Base-by-base conservation (phyloP, 2,329 filamentous ascomycete genomes). In the Phialocephala subalpina region DNA sequence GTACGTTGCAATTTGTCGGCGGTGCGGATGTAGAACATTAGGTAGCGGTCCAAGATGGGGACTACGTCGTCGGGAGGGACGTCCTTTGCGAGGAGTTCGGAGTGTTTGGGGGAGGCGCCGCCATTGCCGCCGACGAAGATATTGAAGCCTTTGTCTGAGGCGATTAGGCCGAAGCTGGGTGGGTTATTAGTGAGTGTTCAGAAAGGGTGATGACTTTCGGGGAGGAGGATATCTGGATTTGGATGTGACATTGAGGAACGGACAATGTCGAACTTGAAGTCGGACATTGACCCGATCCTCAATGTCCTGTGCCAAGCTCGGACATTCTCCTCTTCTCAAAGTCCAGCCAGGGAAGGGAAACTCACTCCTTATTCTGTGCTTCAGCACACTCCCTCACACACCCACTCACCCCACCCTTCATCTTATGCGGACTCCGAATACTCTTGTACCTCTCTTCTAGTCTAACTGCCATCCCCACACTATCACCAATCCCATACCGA, bases 341-440 rank as follows among this genome's bases (percentile, higher is more conserved):
- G 20, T 25, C 45, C 45, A 49, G 9, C 4, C 12, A 29, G 49
- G 49, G 49, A 42, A 29, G 29, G 58, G 36, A 42, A 14, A 79
- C 87, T 73, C 79, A 91, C 89, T 97, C 94, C 79, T 97, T 97
- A 79, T 90, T 95, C 75, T 97, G 94, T 1, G 94, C 94, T 78
- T 97, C 94, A 0, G 94, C 94, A 72, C 94, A 97, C 79, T 97
- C 94, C 62, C 94, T 86, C n/a, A 97, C 93, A 70, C 94, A 97
- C 14, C 94, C 94, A 62, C 91, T 94, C 0, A 97, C 93, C 63
- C 92, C 94, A 1, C 92, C 93, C 79, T 97, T 97, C 77, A 97
- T 87, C 82, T 97, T 97, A 78, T 97, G 94, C 9, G 94, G 94
- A 18, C 86, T 86, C n/a, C 94, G 88, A 65, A 97, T 91, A 74